A percentile compares a stretch with the other conserved stretches of the same genome.
Conservation (phyloP, 768 basidiomycete species). For the Pisolithus orientalis region DNA sequence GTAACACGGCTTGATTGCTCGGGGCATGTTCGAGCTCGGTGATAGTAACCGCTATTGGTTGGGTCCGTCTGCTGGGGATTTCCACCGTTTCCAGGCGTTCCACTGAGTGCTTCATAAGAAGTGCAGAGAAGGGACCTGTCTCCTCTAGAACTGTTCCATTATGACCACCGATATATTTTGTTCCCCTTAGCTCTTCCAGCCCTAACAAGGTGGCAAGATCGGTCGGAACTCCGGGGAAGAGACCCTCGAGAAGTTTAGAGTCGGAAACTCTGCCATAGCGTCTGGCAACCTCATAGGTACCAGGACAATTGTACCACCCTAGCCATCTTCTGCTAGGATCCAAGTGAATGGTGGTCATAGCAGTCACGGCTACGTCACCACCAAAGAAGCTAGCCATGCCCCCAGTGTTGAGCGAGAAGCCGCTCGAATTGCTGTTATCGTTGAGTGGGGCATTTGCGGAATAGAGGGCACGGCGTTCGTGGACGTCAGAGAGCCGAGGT, state of each 20-base stretch:
- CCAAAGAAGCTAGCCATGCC: neutral
- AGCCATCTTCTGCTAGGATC: neutral
- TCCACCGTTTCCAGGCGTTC: neutral
- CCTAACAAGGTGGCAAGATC: constrained; percentile 10
- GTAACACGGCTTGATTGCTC: constrained; percentile 7
- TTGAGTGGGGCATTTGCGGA: neutral
- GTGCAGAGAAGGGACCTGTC: constrained; percentile 29
- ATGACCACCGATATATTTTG: constrained; percentile 68
- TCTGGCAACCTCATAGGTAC: neutral
- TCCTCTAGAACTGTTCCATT: constrained; percentile 42
- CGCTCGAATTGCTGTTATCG: too few species aligned
- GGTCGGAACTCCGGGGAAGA: neutral
- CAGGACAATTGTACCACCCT: neutral
- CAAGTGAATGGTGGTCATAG: neutral
- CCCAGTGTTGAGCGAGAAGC: neutral
- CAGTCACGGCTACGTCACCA: neutral
- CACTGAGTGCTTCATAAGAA: constrained; percentile 1
- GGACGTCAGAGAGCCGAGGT: neutral
- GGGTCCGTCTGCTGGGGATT: constrained; percentile 10
- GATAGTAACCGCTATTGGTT: constrained; percentile 12
- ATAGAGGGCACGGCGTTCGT: neutral
- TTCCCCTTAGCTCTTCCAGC: constrained; percentile 20
- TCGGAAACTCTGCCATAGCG: neutral
- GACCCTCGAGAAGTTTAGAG: neutral
- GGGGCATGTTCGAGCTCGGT: constrained; percentile 8